These are phyloP conservation scores for Bathelium albidoporum DNA, from an alignment of 495 filamentous ascomycete species.

Conservation along the genomic window DNA sequence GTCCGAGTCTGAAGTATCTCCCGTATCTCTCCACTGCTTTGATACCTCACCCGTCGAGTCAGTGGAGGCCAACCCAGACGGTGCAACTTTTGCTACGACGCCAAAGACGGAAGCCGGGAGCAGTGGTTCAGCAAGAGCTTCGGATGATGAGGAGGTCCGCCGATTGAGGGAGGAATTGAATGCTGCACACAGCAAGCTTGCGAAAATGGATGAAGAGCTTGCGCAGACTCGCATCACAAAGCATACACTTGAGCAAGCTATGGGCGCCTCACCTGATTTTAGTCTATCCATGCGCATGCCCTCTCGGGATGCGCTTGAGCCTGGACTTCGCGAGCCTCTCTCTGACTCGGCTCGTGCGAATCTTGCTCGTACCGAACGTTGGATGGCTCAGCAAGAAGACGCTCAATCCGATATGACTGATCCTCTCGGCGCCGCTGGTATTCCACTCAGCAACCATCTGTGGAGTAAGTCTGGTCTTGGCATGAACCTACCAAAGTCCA, in stretches of 20 bases:
- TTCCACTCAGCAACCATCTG: background rate
- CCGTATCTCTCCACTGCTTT: conserved; percentile 1
- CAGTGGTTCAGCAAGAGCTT: conserved; percentile 24
- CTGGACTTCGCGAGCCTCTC: background rate
- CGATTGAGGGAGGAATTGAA: conserved; percentile 64
- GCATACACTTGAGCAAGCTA: conserved; percentile 62
- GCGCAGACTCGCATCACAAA: conserved; percentile 65
- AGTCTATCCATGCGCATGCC: background rate
- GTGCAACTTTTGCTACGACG: conserved; percentile 39
- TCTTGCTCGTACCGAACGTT: background rate
- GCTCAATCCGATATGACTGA: background rate
- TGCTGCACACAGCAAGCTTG: conserved; percentile 68
- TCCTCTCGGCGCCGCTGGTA: background rate
- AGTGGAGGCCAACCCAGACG: conserved; percentile 47
- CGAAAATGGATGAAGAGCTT: conserved; percentile 73
- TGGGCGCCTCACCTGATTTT: conserved; percentile 39
- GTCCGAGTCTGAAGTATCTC: conserved; percentile 6
- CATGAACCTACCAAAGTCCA: background rate
- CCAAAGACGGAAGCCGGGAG: conserved; percentile 36
- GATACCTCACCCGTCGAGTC: conserved; percentile 41
- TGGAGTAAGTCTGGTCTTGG: background rate
- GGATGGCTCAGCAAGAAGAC: conserved; percentile 1
- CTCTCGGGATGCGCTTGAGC: background rate
- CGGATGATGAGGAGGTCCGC: conserved; percentile 33
- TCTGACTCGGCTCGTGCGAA: background rate